A percentile compares a stretch with the other conserved stretches of the same genome.
These are phyloP conservation scores for Pseudocercospora fuligena DNA, from an alignment of 2,329 filamentous ascomycete genomes.

Conservation along the genomic window DNA sequence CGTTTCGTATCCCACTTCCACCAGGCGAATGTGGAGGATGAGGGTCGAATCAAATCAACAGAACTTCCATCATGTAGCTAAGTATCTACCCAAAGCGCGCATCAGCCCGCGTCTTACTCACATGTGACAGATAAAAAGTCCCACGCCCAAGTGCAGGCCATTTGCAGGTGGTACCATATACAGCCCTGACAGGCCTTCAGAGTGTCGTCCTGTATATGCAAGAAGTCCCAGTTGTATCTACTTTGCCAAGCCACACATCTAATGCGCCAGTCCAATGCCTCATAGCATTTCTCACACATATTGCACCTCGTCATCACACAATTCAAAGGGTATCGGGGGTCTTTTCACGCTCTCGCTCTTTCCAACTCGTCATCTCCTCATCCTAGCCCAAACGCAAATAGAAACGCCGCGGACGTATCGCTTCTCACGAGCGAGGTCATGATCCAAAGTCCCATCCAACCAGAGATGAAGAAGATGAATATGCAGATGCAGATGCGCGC, in stretches of 20 bases:
- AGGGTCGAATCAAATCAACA: background rate
- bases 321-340: conserved; percentile 17
- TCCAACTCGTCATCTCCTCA: background rate
- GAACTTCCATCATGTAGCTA: background rate
- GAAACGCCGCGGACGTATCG: background rate
- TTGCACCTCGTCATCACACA: background rate
- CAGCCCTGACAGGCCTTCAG: background rate
- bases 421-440: background rate
- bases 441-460: background rate
- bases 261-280: conserved; percentile 5
- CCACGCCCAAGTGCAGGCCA: background rate
- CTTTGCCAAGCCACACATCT: conserved; percentile 3
- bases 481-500: conserved; percentile 6
- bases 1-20: background rate
- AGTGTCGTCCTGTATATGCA: conserved; percentile 3
- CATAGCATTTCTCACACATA: conserved; percentile 1
- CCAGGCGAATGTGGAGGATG: background rate
- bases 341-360: background rate
- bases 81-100: background rate
- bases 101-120: background rate
- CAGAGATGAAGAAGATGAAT: background rate
- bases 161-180: background rate
- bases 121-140: background rate
- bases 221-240: background rate
- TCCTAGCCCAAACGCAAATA: background rate